A percentile compares a stretch with the other conserved stretches of the same genome.
phyloP scores from a whole-genome alignment of 176 grass and related monocot genomes.

The Canna indica region DNA sequence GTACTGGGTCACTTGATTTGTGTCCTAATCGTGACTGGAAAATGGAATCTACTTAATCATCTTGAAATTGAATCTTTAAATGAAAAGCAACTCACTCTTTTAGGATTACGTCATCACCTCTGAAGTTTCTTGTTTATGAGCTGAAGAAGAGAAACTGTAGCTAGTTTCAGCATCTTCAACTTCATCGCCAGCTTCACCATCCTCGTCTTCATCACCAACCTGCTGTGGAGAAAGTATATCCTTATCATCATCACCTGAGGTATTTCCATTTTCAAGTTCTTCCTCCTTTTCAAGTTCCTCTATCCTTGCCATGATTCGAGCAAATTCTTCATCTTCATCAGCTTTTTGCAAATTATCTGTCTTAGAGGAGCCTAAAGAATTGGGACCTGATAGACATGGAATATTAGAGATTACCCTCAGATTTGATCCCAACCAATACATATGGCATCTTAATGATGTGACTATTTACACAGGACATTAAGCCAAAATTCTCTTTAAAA shows the following conservation, averaged over 20 bases:
- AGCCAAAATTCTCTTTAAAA: neutral
- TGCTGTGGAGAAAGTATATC: conserved; percentile 1
- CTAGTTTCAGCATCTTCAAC: conserved; percentile 4
- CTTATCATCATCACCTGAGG: conserved; percentile 25
- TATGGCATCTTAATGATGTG: neutral
- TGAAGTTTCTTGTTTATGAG: neutral
- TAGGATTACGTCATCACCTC: conserved; percentile 6
- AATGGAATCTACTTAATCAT: neutral
- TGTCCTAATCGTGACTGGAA: neutral
- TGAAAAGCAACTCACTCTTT: neutral
- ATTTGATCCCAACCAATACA: neutral
- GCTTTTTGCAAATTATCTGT: conserved; percentile 26
- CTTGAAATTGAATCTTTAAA: neutral
- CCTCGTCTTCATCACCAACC: conserved; percentile 16
- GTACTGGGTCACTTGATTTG: conserved; percentile 32
- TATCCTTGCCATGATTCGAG: conserved; percentile 61
- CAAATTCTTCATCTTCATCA: conserved; percentile 48
- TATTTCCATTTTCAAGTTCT: conserved; percentile 53
- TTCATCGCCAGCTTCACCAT: conserved; percentile 30
- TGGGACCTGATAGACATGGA: conserved; percentile 24
- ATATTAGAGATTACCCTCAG: neutral
- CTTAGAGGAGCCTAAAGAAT: conserved; percentile 27
- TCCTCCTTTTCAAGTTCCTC: conserved; percentile 65
- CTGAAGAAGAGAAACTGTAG: neutral
- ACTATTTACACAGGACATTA: neutral